A percentile compares a stretch with the other conserved stretches of the same genome.
phyloP scores from a whole-genome alignment of 768 basidiomycete species.

The Xerocomellus intermedius region DNA sequence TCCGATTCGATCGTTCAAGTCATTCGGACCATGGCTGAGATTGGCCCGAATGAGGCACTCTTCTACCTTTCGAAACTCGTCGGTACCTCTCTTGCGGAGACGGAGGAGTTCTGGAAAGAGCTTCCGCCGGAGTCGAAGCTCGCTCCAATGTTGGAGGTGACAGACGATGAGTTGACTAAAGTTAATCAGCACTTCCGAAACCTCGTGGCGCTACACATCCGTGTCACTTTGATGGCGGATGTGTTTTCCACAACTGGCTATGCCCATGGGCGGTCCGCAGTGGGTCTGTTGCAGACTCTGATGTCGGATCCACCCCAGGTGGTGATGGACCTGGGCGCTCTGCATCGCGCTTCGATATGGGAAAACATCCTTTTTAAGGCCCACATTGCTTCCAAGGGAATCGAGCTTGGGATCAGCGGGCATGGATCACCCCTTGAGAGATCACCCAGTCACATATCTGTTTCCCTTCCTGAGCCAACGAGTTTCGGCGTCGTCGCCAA shows the following conservation, averaged over 20 bases:
- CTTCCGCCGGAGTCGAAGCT: conserved; percentile 58
- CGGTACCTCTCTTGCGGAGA: conserved; percentile 64
- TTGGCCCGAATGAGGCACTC: conserved; percentile 74
- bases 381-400: conserved; percentile 52
- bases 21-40: conserved; percentile 86
- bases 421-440: conserved; percentile 46
- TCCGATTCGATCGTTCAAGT: conserved; percentile 88
- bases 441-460: conserved; percentile 43
- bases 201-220: conserved; percentile 73
- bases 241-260: conserved; percentile 83
- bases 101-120: conserved; percentile 67
- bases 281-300: conserved; percentile 71
- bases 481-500: conserved; percentile 32
- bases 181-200: conserved; percentile 68
- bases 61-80: conserved; percentile 68
- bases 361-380: conserved; percentile 80
- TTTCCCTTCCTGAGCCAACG: conserved; percentile 41
- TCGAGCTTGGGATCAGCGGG: conserved; percentile 46
- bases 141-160: conserved; percentile 54
- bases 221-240: conserved; percentile 81
- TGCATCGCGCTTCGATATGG: conserved; percentile 84
- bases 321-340: conserved; percentile 66
- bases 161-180: conserved; percentile 46
- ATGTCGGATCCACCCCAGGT: conserved; percentile 64
- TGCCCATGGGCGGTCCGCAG: conserved; percentile 74